Conservation (phyloP, 345 rosid genomes). For the Hirschfeldia incana region DNA sequence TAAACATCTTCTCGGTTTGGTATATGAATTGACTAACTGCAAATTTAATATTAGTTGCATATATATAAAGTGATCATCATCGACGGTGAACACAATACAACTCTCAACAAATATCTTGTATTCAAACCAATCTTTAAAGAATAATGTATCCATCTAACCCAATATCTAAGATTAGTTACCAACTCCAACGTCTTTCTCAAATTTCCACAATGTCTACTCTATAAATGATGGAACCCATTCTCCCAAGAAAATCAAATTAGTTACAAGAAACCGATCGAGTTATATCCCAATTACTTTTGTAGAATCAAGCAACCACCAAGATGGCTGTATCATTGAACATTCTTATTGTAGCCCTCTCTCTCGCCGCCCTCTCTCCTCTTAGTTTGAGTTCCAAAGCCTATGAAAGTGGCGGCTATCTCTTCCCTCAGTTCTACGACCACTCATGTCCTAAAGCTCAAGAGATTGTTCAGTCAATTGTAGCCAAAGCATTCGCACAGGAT, state of each 20-base stretch:
- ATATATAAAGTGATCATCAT: conserved; percentile 4
- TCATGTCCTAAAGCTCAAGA: conserved; percentile 66
- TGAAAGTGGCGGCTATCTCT: conserved; percentile 47
- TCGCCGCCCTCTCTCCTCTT: conserved; percentile 46
- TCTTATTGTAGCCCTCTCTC: conserved; percentile 39
- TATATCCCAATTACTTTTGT: background rate
- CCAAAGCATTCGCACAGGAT: conserved; percentile 55
- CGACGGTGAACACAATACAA: background rate
- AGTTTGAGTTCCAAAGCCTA: conserved; percentile 45
- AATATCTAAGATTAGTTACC: conserved; percentile 38
- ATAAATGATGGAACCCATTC: conserved; percentile 37
- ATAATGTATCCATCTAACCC: conserved; percentile 32
- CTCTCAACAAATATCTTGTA: conserved; percentile 26
- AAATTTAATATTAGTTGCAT: background rate
- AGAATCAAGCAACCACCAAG: conserved; percentile 20
- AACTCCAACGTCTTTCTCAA: conserved; percentile 44
- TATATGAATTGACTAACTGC: background rate
- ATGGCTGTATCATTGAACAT: conserved; percentile 45
- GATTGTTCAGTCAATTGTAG: conserved; percentile 57
- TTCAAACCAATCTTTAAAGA: conserved; percentile 22
- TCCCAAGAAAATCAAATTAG: conserved; percentile 22
- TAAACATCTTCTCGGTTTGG: background rate
- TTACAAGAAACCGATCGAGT: conserved; percentile 30
- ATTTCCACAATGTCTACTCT: conserved; percentile 28
- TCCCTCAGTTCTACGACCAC: conserved; percentile 66